phyloP scores from a whole-genome alignment of 352 stramenopile species.

The Phytophthora macrochlamydospora region DNA sequence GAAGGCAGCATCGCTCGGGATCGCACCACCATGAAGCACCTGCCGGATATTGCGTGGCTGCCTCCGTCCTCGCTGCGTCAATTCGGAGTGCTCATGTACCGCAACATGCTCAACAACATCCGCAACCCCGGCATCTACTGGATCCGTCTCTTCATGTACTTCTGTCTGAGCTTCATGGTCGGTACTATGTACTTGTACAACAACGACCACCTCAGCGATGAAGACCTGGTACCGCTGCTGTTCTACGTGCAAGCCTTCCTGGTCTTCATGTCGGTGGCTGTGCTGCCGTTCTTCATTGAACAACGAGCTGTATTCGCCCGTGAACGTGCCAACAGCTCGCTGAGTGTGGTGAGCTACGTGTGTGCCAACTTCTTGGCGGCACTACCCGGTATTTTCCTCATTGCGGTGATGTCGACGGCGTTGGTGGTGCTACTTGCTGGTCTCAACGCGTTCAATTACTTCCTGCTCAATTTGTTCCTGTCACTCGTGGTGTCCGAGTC shows the following conservation, averaged over 20 bases:
- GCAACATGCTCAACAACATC: constrained; percentile 68
- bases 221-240: constrained; percentile 59
- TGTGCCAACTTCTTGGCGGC: constrained; percentile 70
- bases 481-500: constrained; percentile 78
- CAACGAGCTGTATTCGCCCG: constrained; percentile 68
- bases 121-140: constrained; percentile 75
- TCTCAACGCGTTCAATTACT: constrained; percentile 65
- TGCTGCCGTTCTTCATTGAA: constrained; percentile 88
- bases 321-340: constrained; percentile 75
- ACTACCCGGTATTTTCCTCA: constrained; percentile 66
- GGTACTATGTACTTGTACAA: constrained; percentile 75
- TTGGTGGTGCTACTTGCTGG: constrained; percentile 55
- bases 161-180: constrained; percentile 69
- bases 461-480: constrained; percentile 72
- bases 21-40: constrained; percentile 22
- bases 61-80: constrained; percentile 39
- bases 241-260: constrained; percentile 91
- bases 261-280: constrained; percentile 89
- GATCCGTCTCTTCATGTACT: constrained; percentile 75
- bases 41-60: constrained; percentile 21
- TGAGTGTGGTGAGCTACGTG: constrained; percentile 78
- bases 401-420: constrained; percentile 61
- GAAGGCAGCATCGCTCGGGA: constrained; percentile 15
- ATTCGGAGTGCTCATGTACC: constrained; percentile 53
- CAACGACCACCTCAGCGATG: constrained; percentile 44